Evolutionary conservation across 148 eudicot species (phyloP).

Genomic region (Silene uniflora): DNA sequence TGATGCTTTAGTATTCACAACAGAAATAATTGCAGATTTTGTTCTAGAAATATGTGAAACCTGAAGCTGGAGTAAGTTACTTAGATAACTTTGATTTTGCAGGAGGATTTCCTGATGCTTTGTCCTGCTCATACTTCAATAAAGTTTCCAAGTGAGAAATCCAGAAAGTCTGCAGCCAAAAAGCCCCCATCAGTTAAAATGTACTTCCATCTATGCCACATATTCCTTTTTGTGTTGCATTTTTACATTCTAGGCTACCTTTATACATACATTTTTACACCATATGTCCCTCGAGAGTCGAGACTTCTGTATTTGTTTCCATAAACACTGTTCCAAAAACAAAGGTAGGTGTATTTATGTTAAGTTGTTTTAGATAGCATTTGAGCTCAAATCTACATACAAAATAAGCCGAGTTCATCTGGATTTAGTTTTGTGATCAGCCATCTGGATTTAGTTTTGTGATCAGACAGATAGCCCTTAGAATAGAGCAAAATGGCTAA

Average conservation of each 20-base stretch:
- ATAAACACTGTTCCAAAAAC: too few species aligned
- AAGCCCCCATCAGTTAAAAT: conserved; percentile 31
- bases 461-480: too few species aligned
- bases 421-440: background rate
- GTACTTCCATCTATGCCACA: conserved; percentile 23
- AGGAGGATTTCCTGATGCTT: conserved; percentile 62
- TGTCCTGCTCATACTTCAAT: conserved; percentile 61
- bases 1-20: background rate
- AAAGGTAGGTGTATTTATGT: too few species aligned
- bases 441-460: too few species aligned
- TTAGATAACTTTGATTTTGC: conserved; percentile 19
- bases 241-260: too few species aligned
- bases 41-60: background rate
- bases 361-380: too few species aligned
- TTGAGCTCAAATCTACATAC: background rate
- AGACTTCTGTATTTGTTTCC: too few species aligned
- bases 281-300: too few species aligned
- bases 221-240: too few species aligned
- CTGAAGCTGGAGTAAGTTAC: background rate
- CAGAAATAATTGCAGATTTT: background rate
- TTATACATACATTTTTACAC: too few species aligned
- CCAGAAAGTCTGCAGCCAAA: conserved; percentile 36
- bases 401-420: too few species aligned
- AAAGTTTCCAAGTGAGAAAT: conserved; percentile 75
- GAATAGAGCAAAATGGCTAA: too few species aligned